phyloP scores from a whole-genome alignment of 75 land plant species.

The Sequoiadendron giganteum region DNA sequence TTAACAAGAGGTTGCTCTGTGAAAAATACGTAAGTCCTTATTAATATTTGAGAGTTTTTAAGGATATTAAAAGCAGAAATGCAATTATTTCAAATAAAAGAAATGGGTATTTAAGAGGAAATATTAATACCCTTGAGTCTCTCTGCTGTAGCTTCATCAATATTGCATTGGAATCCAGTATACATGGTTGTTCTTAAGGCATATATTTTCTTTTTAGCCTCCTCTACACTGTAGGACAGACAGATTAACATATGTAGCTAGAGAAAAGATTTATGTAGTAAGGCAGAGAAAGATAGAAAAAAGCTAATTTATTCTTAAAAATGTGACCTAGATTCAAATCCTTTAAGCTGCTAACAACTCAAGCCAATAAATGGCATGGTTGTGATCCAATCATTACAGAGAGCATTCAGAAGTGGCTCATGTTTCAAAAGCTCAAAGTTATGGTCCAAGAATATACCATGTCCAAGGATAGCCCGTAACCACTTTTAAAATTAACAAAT shows the following conservation, averaged over 20 bases:
- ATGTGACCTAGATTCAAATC: neutral
- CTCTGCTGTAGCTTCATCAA: conserved; percentile 55
- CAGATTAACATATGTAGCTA: neutral
- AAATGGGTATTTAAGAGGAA: neutral
- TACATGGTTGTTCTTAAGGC: conserved; percentile 71
- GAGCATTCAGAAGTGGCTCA: neutral
- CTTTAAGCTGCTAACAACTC: neutral
- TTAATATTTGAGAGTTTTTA: neutral
- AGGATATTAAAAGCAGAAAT: neutral
- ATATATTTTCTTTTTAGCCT: conserved; percentile 66
- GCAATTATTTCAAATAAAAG: neutral
- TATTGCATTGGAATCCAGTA: conserved; percentile 52
- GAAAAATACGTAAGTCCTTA: neutral
- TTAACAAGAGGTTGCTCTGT: conserved; percentile 14
- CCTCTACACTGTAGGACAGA: conserved; percentile 41
- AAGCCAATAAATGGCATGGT: neutral
- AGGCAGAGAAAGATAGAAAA: neutral
- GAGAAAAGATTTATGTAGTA: neutral
- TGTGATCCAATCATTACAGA: neutral
- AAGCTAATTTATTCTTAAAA: neutral
- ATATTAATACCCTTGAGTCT: conserved; percentile 6
- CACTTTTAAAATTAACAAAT: neutral
- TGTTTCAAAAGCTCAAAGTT: neutral
- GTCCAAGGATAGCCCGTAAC: neutral
- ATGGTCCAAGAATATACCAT: neutral